Evolutionary conservation across 108 stramenopile genomes (phyloP).

Genomic region (Cyclotella choctawhatcheeana): DNA sequence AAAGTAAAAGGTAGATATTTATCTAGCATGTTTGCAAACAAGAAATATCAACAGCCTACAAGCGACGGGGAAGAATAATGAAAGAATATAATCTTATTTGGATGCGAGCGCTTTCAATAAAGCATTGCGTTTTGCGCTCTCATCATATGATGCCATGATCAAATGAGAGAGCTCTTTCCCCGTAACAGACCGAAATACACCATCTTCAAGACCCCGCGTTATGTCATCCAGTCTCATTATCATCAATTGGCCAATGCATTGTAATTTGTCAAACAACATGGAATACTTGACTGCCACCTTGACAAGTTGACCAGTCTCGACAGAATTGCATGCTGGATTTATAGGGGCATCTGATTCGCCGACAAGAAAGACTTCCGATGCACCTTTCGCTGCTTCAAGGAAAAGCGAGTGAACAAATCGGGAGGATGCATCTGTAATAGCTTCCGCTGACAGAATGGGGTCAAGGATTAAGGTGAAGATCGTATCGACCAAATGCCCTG

Average conservation of each 20-base stretch:
- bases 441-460: constrained; percentile 56
- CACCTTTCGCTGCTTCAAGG: constrained; percentile 54
- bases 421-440: constrained; percentile 62
- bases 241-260: constrained; percentile 70
- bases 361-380: constrained; percentile 35
- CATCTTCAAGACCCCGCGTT: constrained; percentile 57
- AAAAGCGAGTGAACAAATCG: constrained; percentile 72
- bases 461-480: constrained; percentile 67
- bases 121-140: constrained; percentile 41
- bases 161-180: constrained; percentile 66
- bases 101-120: constrained; percentile 45
- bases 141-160: constrained; percentile 61
- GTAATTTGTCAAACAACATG: constrained; percentile 58
- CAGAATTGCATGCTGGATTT: constrained; percentile 17
- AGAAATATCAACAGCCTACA: too few species aligned
- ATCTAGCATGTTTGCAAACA: too few species aligned
- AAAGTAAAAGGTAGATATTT: too few species aligned
- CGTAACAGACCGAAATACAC: constrained; percentile 70
- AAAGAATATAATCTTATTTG: constrained; percentile 8
- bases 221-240: constrained; percentile 68
- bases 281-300: constrained; percentile 35
- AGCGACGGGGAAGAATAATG: too few species aligned
- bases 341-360: constrained; percentile 5
- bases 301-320: constrained; percentile 16
- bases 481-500: constrained; percentile 68